Evolutionary conservation across 1,139 yeast species (phyloP), one percentile per base, ranked within the genome.

Genomic region (Arxiozyma slooffiae): DNA sequence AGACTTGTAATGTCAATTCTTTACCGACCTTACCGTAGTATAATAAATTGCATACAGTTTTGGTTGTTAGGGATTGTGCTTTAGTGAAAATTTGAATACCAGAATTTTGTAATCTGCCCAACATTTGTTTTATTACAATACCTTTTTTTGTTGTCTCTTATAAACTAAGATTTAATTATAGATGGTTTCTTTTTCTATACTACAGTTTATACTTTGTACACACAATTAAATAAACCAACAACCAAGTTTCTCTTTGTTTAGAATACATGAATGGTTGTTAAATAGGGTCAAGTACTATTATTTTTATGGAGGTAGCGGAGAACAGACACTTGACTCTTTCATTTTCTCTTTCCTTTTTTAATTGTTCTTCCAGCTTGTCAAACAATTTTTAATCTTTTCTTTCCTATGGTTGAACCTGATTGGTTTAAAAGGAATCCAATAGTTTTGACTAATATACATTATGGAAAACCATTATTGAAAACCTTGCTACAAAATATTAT

Each of bases 1-100:
- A 90, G 56, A 92, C 86, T 69, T 85, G 85, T 75, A 90, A 92
- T 54, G 89, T 86, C 60, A 92, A 72, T 74, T 92, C 97, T 59
- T 80, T 87, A 53, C 81, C 76, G 55, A 92, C 97, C 75, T 90
- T 92, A 61, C 86, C 73, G 89, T 95, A 92, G 83, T 88, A 92
- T 51, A 81, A 70, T 52, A 87, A 74, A 55, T 73, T 66, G 69
- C 79, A 75, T 47, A 68, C 71, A 52, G 87, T 74, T 56, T 73
- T 66, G 69, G 80, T 75, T 46, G 67, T 58, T 47, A 67, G 54
- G 41, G 49, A 41, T 22, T 56, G 54, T 14, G 63, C 57, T 46
- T 54, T 61, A 8, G 40, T 38, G n/a, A 46, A 22, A 30, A 48
- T 34, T 11, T 44, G 38, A 18, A 38, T n/a, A 16, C 48, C 46